Evolutionary conservation across 306 rosid species (phyloP), one percentile per base, ranked within the genome.

Genomic region (Begonia loranthoides): DNA sequence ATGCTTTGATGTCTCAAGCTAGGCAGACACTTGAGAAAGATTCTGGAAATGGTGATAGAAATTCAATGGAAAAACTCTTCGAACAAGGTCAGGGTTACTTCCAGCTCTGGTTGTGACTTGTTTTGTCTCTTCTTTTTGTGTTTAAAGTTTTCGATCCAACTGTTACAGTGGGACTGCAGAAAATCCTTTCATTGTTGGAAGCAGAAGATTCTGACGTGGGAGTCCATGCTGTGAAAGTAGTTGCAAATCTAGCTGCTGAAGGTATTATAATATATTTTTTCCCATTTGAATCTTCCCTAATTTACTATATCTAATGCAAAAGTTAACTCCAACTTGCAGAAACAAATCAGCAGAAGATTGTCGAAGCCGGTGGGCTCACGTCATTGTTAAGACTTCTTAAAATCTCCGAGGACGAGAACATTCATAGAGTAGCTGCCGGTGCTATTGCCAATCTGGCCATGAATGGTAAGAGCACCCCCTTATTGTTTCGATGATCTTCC

Each of bases 201-300:
- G 81, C 99, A 4, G 95, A 82, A 66, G 99, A 90, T 71, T 76
- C 83, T 45, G 99, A 82, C 64, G 95, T 90, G 52, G 76, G 88
- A 61, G 75, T 90, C 47, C 95, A 90, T 61, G 99, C 99, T 64
- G 95, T 90, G 71, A 86, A 90, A 86, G 99, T 86, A 15, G 99
- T 90, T 41, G 99, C 99, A 65, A 90, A 90, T 82, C 88, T 90
- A 53, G 99, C 99, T 46, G 99, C 99, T 51, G 99, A 90, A 90
- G 99, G 99, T 90, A 62, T 28, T 28, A 28, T 8, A 28, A 28
- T 28, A 28, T n/a, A 28, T 28, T 28, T 28, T n/a, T n/a, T n/a
- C n/a, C n/a, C n/a, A n/a, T n/a, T n/a, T n/a, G n/a, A n/a, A n/a
- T n/a, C n/a, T n/a, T n/a, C n/a, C n/a, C n/a, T n/a, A n/a, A n/a